Evolutionary conservation across 139 green algal species (phyloP), one percentile per base, ranked within the genome.

Genomic region (Monoraphidium neglectum): DNA sequence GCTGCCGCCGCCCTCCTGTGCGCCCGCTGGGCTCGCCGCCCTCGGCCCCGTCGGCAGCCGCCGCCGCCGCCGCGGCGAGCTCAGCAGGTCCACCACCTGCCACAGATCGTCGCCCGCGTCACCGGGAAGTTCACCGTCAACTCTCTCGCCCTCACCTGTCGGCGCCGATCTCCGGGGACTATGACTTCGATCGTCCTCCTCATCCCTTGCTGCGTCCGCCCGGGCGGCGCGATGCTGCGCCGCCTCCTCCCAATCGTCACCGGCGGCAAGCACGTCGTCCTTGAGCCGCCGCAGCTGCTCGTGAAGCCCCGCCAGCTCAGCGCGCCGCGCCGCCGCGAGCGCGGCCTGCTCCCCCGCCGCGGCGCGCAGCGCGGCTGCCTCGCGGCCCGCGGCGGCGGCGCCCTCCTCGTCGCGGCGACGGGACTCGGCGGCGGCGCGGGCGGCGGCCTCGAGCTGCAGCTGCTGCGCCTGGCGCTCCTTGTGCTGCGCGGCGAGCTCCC

Each of bases 301-400:
- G 68, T 82, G 77, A 53, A 87, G 68, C 2, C 36, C 24, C 0
- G 69, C 60, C 59, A 86, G 72, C 71, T 86, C 66, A 35, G 85
- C 74, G 21, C 69, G 77, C 56, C 86, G 59, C 26, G 6, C 23
- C 1, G 49, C 32, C 32, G 82, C 37, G 51, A 81, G 65, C 4
- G 40, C 66, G 10, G 32, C 26, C n/a, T 69, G 53, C 2, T n/a
- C 65, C 61, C 38, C 53, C 16, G 65, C 65, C 59, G 64, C 18
- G 36, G 37, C 65, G 74, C 74, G 63, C 30, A 3, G 72, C 4
- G n/a, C 66, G 40, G 38, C 70, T 49, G 36, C 37, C 28, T 37
- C 40, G 64, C 57, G 18, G 49, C n/a, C 13, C 21, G 28, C 28
- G 36, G 4, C 12, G 60, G 60, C 60, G 26, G 60, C 30, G 28